Conservation (phyloP, 2,329 filamentous ascomycete genomes). For the Fusarium virguliforme region DNA sequence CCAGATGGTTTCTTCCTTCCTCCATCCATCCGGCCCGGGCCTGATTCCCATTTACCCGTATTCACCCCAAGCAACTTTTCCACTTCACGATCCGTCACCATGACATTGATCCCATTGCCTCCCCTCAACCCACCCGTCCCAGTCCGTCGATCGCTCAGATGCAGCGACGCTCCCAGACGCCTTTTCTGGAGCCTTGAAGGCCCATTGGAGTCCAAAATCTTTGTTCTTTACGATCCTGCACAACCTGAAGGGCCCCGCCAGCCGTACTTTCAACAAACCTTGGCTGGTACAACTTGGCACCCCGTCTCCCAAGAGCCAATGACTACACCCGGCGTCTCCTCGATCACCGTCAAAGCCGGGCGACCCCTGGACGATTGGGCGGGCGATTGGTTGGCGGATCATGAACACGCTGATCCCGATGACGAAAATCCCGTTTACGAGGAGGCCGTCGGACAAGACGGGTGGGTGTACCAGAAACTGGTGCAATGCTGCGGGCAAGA, state of each 20-base stretch:
- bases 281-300: background rate
- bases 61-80: background rate
- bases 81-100: background rate
- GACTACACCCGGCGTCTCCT: background rate
- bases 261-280: background rate
- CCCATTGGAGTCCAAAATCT: background rate
- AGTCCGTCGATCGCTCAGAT: background rate
- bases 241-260: background rate
- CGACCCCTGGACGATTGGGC: background rate
- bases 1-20: background rate
- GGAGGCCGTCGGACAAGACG: background rate
- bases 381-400: background rate
- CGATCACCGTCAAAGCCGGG: background rate
- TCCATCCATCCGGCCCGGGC: background rate
- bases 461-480: background rate
- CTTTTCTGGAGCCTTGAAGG: background rate
- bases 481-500: background rate
- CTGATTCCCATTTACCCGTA: background rate
- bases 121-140: background rate
- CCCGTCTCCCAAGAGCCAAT: background rate
- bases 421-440: background rate
- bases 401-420: background rate
- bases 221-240: background rate
- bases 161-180: background rate
- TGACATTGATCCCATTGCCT: background rate